These are phyloP conservation scores for Quercus lobata DNA, from an alignment of 331 rosid genomes.

Conservation along the genomic window DNA sequence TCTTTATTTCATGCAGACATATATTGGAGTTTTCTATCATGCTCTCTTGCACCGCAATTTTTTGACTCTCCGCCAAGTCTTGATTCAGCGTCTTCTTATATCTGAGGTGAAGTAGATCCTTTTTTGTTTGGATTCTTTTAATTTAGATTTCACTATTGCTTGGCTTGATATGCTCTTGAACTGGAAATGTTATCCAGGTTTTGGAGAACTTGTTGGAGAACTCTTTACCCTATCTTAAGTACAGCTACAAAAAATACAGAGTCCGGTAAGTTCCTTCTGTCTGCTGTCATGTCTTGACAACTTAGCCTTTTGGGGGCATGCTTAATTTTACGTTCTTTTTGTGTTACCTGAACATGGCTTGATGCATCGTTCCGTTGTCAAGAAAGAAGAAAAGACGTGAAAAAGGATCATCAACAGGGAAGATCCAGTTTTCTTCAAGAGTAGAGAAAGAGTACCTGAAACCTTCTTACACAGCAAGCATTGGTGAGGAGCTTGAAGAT, in stretches of 20 bases:
- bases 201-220: conserved; percentile 88
- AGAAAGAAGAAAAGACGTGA: conserved; percentile 66
- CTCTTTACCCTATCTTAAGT: conserved; percentile 79
- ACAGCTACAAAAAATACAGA: conserved; percentile 73
- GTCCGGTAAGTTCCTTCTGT: conserved; percentile 55
- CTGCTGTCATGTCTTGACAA: conserved; percentile 3
- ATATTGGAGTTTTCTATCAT: conserved; percentile 94
- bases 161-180: conserved; percentile 11
- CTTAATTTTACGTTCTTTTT: conserved; percentile 17
- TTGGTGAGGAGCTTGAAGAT: conserved; percentile 92
- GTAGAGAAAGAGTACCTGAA: conserved; percentile 95
- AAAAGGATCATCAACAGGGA: conserved; percentile 56
- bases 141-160: conserved; percentile 6
- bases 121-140: not conserved
- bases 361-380: conserved; percentile 21
- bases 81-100: conserved; percentile 89
- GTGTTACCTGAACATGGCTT: conserved; percentile 18
- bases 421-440: conserved; percentile 67
- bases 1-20: conserved; percentile 95
- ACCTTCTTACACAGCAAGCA: conserved; percentile 92
- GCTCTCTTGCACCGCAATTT: conserved; percentile 91
- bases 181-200: conserved; percentile 49
- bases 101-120: conserved; percentile 60
- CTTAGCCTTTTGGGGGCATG: conserved; percentile 1
- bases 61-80: conserved; percentile 78